Conservation (phyloP, 768 basidiomycete species). For the Lentinus brumalis region DNA sequence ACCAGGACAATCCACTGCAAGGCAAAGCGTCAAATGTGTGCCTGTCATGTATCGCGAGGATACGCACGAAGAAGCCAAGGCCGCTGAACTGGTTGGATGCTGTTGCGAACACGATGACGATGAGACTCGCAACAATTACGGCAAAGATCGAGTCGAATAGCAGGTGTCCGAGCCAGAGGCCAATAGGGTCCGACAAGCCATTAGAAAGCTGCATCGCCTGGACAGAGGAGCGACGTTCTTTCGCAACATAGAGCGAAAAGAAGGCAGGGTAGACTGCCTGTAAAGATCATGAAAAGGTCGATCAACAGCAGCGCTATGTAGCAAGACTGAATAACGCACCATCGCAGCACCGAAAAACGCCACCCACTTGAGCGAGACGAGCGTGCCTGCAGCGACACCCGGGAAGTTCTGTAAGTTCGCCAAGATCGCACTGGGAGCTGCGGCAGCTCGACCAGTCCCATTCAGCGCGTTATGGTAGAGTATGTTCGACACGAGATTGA, state of each 20-base stretch:
- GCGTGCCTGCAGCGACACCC: conserved; percentile 52
- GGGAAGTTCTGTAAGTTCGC: conserved; percentile 64
- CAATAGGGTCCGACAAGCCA: conserved; percentile 67
- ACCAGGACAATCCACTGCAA: conserved; percentile 70
- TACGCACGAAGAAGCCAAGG: conserved; percentile 61
- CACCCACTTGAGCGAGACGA: conserved; percentile 70
- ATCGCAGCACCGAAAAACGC: conserved; percentile 74
- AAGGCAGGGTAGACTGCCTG: conserved; percentile 83
- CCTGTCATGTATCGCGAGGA: background rate
- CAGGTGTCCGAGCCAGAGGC: conserved; percentile 79
- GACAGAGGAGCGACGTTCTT: conserved; percentile 69
- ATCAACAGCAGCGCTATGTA: background rate
- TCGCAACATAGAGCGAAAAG: conserved; percentile 74
- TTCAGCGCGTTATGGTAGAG: conserved; percentile 67
- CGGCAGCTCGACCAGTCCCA: conserved; percentile 39
- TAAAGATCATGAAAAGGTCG: background rate
- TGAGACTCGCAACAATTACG: conserved; percentile 60
- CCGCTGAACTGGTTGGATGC: conserved; percentile 66
- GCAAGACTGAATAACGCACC: conserved; percentile 42
- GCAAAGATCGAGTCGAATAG: conserved; percentile 69
- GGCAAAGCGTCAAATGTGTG: background rate
- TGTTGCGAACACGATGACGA: conserved; percentile 60
- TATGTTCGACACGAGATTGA: conserved; percentile 71
- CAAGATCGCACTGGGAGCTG: conserved; percentile 52
- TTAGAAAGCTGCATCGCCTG: conserved; percentile 85